Evolutionary conservation across 306 rosid genomes (phyloP), one percentile per base, ranked within the genome.

Genomic region (Begonia masoniana): DNA sequence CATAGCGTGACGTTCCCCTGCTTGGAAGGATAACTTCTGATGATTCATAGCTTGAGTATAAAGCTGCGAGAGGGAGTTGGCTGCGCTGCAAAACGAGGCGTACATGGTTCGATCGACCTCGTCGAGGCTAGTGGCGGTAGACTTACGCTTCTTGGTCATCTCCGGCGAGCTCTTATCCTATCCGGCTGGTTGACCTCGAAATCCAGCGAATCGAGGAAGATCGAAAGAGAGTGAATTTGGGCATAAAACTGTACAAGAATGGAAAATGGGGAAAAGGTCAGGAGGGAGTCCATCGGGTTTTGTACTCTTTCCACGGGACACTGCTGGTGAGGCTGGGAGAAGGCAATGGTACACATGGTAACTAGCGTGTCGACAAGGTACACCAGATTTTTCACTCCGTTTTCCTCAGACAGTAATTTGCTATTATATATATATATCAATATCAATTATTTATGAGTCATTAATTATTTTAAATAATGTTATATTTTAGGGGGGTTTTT

Each of bases 91-190:
- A 78, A 89, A 89, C 10, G 91, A 76, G 54, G 97, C 62, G 73
- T 89, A 89, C 83, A 80, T 85, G 80, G 79, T 82, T 17, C 95
- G 91, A 77, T 89, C 97, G 52, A 85, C 97, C 76, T 89, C 95
- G 58, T 89, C 97, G 43, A 89, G 87, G 68, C 87, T 82, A 57
- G 91, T 72, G 8, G 94, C 87, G 11, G 63, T 78, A 4, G 97
- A 78, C 43, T 70, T 78, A 35, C 84, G 67, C 68, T 78, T 78
- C 77, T 78, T 78, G 62, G 67, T 80, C 84, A 74, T 76, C 21
- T 12, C 51, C 59, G 14, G 21, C 26, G 16, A 39, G 15, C 11
- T 10, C 15, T 19, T 42, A 41, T 21, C 45, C 16, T 36, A 35
- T 43, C 12, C 11, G 54, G 35, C 23, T 23, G 6, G 47, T 39